Evolutionary conservation across 2,329 filamentous ascomycete genomes (phyloP), one percentile per base, ranked within the genome.

Genomic region (Aureobasidium sp.): DNA sequence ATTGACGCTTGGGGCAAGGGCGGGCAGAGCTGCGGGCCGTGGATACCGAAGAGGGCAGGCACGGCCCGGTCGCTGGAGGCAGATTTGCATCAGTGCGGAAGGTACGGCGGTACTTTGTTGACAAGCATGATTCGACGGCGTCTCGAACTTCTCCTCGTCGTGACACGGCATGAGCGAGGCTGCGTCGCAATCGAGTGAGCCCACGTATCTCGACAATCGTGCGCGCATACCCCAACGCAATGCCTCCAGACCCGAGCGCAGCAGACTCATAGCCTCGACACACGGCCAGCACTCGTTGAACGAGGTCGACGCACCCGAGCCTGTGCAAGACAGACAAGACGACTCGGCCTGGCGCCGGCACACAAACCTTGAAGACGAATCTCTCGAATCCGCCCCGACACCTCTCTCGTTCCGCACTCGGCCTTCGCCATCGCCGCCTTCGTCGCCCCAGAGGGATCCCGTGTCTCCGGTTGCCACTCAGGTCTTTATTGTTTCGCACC

Each of bases 401-500:
- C 62, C 60, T 19, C 55, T 57, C 7, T 46, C 55, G 3, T 58
- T 61, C 8, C 38, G 35, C 17, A 54, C 33, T 10, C 47, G 67
- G 65, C 31, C 23, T 27, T 46, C 63, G 53, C 49, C 46, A 55
- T 33, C 63, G 35, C 47, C 37, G 42, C 37, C 19, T 5, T 42
- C 27, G 23, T n/a, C 38, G 19, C 13, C 31, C 13, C 17, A 23
- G 10, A 54, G 31, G 42, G 21, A 60, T 37, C 27, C 51, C 10
- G 25, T 60, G 8, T 47, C 58, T 0, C 21, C 57, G 3, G 63
- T 64, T 10, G 70, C 74, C 2, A 77, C 74, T 0, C 68, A 77
- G 46, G 61, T 77, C 8, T 79, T 91, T 74, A 91, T 86, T 1
- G 70, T 91, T 62, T 91, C 89, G 0, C 90, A 95, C 72, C 82